Evolutionary conservation across 2,329 filamentous ascomycete genomes (phyloP).

Genomic region (Chrysoporthe austroafricana): DNA sequence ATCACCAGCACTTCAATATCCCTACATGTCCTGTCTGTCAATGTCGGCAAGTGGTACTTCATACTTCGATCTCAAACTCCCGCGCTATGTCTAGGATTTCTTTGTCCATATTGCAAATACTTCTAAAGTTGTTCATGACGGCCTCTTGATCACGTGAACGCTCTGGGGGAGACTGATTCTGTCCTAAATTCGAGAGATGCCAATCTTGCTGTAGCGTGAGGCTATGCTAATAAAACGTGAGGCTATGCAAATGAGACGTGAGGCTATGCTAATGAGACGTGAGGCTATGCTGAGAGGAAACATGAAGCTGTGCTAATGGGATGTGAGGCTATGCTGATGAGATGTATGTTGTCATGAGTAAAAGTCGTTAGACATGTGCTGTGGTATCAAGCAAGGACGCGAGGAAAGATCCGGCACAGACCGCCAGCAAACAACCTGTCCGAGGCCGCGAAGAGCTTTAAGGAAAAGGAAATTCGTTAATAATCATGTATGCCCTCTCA

Average conservation of each 20-base stretch:
- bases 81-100: no score
- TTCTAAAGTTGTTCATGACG: not conserved
- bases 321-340: not conserved
- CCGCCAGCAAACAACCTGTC: not conserved
- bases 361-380: not conserved
- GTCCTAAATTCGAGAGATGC: no score
- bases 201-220: no score
- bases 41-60: no score
- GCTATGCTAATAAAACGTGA: no score
- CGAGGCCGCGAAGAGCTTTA: not conserved
- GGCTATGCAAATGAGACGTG: no score
- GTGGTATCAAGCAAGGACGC: not conserved
- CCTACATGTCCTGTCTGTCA: no score
- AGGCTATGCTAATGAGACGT: no score
- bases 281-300: not conserved
- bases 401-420: not conserved
- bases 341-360: not conserved
- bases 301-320: not conserved
- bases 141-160: not conserved
- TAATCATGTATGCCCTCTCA: not conserved
- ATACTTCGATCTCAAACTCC: no score
- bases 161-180: no score
- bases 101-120: not conserved
- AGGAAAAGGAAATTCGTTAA: not conserved
- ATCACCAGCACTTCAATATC: no score